phyloP scores from a whole-genome alignment of 768 basidiomycete species.

The Termitomyces sp. region DNA sequence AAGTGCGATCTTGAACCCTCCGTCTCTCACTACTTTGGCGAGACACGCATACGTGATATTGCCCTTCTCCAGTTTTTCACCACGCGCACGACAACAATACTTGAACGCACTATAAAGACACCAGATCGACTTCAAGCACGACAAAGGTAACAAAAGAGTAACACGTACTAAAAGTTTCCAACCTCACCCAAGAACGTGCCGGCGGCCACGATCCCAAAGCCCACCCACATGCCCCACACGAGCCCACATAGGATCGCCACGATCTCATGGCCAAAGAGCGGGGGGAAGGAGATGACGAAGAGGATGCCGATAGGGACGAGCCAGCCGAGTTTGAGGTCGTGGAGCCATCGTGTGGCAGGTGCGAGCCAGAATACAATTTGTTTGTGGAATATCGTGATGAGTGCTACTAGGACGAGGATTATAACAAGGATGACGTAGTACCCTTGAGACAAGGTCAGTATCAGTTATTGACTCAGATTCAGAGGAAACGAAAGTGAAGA shows the following conservation, averaged over 20 bases:
- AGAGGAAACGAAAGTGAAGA: too few species aligned
- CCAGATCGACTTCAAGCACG: too few species aligned
- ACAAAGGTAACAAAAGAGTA: too few species aligned
- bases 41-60: constrained; percentile 59
- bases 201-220: constrained; percentile 82
- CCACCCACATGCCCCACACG: constrained; percentile 86
- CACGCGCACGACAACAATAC: constrained; percentile 70
- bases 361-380: constrained; percentile 71
- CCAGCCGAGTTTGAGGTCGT: constrained; percentile 17
- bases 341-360: constrained; percentile 63
- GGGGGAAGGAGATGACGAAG: constrained; percentile 85
- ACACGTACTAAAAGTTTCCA: constrained; percentile 80
- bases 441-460: too few species aligned
- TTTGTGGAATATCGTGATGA: constrained; percentile 61
- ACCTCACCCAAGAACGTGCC: constrained; percentile 85
- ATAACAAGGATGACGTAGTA: constrained; percentile 50
- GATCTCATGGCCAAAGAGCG: constrained; percentile 92
- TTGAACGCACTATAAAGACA: constrained; percentile 70
- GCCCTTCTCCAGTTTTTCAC: constrained; percentile 65
- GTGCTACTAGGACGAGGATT: constrained; percentile 42
- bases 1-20: constrained; percentile 82
- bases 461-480: too few species aligned
- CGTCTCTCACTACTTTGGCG: constrained; percentile 72
- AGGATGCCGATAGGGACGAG: constrained; percentile 64
- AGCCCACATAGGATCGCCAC: constrained; percentile 84